These are phyloP conservation scores for Colletotrichum liaoningense DNA, from an alignment of 2,329 filamentous ascomycete genomes.

Conservation along the genomic window DNA sequence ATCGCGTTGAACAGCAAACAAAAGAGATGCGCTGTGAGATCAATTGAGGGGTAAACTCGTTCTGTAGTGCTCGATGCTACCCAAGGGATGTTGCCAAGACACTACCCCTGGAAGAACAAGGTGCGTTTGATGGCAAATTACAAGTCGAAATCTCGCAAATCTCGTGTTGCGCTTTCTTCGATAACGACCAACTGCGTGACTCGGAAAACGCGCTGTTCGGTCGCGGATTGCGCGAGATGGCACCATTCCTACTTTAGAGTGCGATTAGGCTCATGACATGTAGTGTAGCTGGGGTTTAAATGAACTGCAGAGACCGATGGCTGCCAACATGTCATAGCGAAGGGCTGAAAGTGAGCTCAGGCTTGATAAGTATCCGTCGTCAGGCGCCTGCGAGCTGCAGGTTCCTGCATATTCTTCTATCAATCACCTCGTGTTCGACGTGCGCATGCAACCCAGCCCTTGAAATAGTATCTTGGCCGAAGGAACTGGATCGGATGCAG, in stretches of 20 bases:
- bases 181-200: neutral
- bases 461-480: neutral
- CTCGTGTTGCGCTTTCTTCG: neutral
- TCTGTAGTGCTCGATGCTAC: slow-evolving; percentile 2
- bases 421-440: slow-evolving; percentile 15
- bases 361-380: neutral
- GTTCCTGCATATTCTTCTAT: slow-evolving; percentile 5
- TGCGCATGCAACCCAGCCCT: neutral
- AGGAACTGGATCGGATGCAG: neutral
- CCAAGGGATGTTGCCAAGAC: slow-evolving; percentile 16
- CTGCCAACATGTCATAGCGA: neutral
- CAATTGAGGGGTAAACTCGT: slow-evolving; percentile 11
- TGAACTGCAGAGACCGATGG: neutral
- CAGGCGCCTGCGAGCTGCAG: neutral
- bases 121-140: neutral
- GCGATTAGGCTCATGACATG: neutral
- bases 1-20: neutral
- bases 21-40: neutral
- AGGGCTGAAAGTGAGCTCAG: neutral
- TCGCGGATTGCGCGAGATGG: slow-evolving; percentile 12
- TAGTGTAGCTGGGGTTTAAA: neutral
- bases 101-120: neutral
- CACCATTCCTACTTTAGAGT: neutral
- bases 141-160: neutral
- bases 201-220: neutral